Percentiles rank a stretch among this genome's conserved stretches.
Conservation (phyloP, 805 yeast genomes). For the Blastobotrys muscicola region DNA sequence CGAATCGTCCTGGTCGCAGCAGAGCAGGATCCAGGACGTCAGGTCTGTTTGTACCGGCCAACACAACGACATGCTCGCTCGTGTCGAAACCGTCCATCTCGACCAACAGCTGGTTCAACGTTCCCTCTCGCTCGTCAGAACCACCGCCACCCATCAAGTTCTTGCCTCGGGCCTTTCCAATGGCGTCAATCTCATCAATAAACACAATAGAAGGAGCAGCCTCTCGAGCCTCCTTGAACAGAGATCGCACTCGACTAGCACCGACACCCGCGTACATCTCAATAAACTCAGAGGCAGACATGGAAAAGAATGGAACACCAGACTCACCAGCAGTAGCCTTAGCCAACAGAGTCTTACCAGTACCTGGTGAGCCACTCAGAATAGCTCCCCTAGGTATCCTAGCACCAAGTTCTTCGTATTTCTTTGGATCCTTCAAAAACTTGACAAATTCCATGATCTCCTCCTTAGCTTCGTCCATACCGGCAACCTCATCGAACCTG, state of each 20-base stretch:
- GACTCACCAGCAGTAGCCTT: conserved; percentile 97
- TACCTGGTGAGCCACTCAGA: conserved; percentile 92
- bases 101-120: conserved; percentile 82
- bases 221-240: conserved; percentile 81
- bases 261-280: conserved; percentile 98
- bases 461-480: conserved; percentile 88
- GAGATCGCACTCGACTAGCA: conserved; percentile 88
- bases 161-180: conserved; percentile 91
- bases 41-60: conserved; percentile 91
- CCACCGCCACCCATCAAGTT: conserved; percentile 70
- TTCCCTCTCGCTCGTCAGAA: conserved; percentile 89
- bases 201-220: conserved; percentile 86
- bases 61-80: conserved; percentile 83
- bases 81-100: conserved; percentile 93
- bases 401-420: conserved; percentile 83
- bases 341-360: conserved; percentile 88
- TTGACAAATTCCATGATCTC: conserved; percentile 94
- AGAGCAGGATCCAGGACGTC: conserved; percentile 86
- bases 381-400: conserved; percentile 94
- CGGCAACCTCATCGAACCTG: conserved; percentile 84
- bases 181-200: conserved; percentile 93
- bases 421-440: conserved; percentile 73
- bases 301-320: conserved; percentile 84
- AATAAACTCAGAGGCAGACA: conserved; percentile 91
- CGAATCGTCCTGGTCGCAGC: conserved; percentile 91